Base-by-base conservation (phyloP, 2,329 filamentous ascomycete species). In the Aspergillus sp. region DNA sequence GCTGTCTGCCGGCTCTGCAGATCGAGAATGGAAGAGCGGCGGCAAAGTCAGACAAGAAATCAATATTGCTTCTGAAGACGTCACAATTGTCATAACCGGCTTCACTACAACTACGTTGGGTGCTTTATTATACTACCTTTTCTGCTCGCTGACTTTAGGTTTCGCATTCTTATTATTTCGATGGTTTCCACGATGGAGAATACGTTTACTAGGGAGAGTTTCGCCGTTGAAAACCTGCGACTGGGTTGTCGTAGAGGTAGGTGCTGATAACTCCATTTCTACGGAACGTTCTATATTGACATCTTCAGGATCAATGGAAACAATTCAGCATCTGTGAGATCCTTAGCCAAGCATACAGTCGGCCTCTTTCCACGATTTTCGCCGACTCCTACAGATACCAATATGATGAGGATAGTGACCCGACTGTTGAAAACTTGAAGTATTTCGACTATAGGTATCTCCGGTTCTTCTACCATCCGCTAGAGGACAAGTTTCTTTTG, bases 371-470 rank as follows among this genome's bases (percentile, higher is more conserved):
- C 2, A 87, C 86, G 0, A 83, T 90, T 28, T 84, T 84, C 67
- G 77, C 79, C 13, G 70, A 74, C 25, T 68, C 76, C 76, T 22
- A 88, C 85, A 74, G 86, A 82, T 53, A 85, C 82, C 61, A 81
- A 82, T 60, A 87, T 23, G 87, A 91, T 61, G 88, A 91, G 70
- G 87, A 89, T 47, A 82, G 84, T 61, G 92, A 96, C 70, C 92
- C 92, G 2, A 84, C 95, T 25, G 81, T 99, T 65, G 83, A 86
- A 17, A 82, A 89, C 62, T 83, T 99, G 19, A 88, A 90, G 28
- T 90, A 89, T 57, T 81, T 99, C 60, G 92, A 96, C 72, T 99
- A 98, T 77, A 89, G 95, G 67, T 98, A 99, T 73, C 90, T 99
- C 65, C 90, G 92, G 54, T 93, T 99, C 70, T 94, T 90, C 73